Conservation (phyloP, 2,329 filamentous ascomycete species). For the Sarocladium oryzae region DNA sequence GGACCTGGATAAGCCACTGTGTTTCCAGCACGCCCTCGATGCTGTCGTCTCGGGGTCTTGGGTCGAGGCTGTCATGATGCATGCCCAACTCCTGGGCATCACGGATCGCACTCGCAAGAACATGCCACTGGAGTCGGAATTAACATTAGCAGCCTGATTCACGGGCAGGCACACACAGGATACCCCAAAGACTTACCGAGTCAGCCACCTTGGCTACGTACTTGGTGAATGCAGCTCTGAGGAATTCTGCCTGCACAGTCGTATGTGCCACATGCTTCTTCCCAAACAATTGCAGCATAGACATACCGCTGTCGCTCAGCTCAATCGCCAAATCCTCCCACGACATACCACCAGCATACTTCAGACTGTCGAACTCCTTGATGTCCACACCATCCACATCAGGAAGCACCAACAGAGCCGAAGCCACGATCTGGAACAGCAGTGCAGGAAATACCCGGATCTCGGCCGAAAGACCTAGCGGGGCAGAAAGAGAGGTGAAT, state of each 20-base stretch:
- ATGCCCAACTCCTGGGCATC: slow-evolving; percentile 59
- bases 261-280: slow-evolving; percentile 50
- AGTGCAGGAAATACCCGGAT: slow-evolving; percentile 53
- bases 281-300: slow-evolving; percentile 47
- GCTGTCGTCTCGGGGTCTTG: slow-evolving; percentile 37
- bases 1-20: slow-evolving; percentile 51
- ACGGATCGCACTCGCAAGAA: slow-evolving; percentile 48
- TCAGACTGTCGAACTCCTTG: slow-evolving; percentile 44
- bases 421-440: slow-evolving; percentile 52
- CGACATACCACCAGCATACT: slow-evolving; percentile 52
- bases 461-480: slow-evolving; percentile 42
- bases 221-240: slow-evolving; percentile 51
- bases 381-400: slow-evolving; percentile 15
- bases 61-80: slow-evolving; percentile 47
- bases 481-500: slow-evolving; percentile 43
- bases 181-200: slow-evolving; percentile 31
- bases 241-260: slow-evolving; percentile 51
- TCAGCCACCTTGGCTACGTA: slow-evolving; percentile 54
- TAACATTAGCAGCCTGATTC: not conserved
- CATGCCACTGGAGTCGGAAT: slow-evolving; percentile 39
- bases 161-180: not conserved
- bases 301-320: slow-evolving; percentile 52
- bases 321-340: slow-evolving; percentile 55
- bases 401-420: slow-evolving; percentile 46
- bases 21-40: slow-evolving; percentile 46